These are phyloP conservation scores for Podila clonocystis DNA, from an alignment of 192 early-diverging fungal species.

Conservation along the genomic window DNA sequence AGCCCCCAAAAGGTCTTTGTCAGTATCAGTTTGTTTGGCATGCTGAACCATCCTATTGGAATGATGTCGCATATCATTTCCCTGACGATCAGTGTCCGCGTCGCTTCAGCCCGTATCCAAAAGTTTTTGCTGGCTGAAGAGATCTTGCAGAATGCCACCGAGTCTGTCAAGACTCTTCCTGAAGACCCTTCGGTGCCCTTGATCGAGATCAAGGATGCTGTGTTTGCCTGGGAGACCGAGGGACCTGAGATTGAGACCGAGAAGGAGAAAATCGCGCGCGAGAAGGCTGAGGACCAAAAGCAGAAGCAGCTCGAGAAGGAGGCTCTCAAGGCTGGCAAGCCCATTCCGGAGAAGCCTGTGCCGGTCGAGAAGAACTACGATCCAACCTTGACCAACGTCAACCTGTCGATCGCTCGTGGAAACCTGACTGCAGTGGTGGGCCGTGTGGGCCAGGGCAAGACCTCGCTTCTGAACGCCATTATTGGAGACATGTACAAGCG, in stretches of 20 bases:
- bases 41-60: conserved; percentile 15
- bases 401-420: conserved; percentile 43
- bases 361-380: neutral
- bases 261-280: neutral
- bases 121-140: conserved; percentile 26
- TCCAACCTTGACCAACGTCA: conserved; percentile 29
- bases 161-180: neutral
- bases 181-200: neutral
- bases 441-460: conserved; percentile 73
- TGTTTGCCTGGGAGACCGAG: conserved; percentile 16
- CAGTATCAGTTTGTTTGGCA: conserved; percentile 23
- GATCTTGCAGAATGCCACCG: neutral
- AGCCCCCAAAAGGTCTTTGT: conserved; percentile 36
- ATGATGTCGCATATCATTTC: conserved; percentile 6
- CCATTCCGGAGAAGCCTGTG: neutral
- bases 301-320: conserved; percentile 8
- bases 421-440: conserved; percentile 83
- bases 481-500: conserved; percentile 88
- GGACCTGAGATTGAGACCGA: neutral
- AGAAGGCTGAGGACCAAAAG: neutral
- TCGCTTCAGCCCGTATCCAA: conserved; percentile 16
- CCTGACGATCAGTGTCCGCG: conserved; percentile 8
- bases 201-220: conserved; percentile 10
- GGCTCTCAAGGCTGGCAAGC: conserved; percentile 2
- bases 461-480: conserved; percentile 58